phyloP scores from a whole-genome alignment of 2,329 filamentous ascomycete species.

The Alternaria novae-zelandiae region DNA sequence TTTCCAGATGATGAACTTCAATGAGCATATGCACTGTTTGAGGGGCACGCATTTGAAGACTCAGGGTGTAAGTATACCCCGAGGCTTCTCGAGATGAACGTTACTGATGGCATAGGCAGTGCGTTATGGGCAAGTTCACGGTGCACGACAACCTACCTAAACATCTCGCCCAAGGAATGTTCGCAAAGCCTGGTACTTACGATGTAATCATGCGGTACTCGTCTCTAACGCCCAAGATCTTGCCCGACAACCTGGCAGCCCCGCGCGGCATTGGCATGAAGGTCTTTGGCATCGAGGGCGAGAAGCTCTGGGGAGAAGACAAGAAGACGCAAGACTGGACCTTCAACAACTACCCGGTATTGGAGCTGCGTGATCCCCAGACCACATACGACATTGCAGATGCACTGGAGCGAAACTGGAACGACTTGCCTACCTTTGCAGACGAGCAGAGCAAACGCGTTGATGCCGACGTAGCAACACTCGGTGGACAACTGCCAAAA shows the following conservation, averaged over 20 bases:
- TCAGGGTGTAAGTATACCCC: conserved; percentile 47
- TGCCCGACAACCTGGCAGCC: conserved; percentile 45
- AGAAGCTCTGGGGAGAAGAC: conserved; percentile 37
- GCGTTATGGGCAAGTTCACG: conserved; percentile 55
- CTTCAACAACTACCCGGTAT: conserved; percentile 57
- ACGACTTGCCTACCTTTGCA: conserved; percentile 31
- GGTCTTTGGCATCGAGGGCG: conserved; percentile 56
- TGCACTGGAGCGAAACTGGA: conserved; percentile 33
- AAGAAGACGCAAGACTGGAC: conserved; percentile 54
- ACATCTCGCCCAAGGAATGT: conserved; percentile 50
- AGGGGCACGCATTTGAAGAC: conserved; percentile 55
- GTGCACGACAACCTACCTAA: conserved; percentile 52
- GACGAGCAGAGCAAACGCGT: conserved; percentile 53
- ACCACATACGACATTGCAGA: conserved; percentile 53
- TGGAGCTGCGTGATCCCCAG: conserved; percentile 56
- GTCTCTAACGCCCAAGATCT: conserved; percentile 33
- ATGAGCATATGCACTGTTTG: conserved; percentile 45
- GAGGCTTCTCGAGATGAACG: background rate
- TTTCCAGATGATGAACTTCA: conserved; percentile 55
- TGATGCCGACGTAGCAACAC: conserved; percentile 39
- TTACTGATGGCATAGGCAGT: conserved; percentile 5
- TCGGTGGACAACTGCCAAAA: conserved; percentile 29
- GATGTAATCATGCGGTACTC: conserved; percentile 39
- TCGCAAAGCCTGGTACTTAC: conserved; percentile 30
- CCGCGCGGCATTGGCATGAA: conserved; percentile 59